Base-by-base conservation (phyloP, 495 filamentous ascomycete species). In the Darksidea phi region DNA sequence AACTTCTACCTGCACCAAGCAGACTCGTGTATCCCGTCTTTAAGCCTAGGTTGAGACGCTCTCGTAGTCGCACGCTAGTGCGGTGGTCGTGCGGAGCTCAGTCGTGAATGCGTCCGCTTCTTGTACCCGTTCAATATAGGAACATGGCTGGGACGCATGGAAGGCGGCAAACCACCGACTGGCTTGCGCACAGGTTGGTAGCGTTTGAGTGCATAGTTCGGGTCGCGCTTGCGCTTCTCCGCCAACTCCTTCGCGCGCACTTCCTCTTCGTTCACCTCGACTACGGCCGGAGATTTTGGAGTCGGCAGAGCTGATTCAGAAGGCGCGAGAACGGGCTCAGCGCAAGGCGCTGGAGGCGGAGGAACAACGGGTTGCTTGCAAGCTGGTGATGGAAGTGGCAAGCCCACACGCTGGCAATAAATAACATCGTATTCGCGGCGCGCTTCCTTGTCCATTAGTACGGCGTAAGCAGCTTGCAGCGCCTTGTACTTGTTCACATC, bases 381-480 rank as follows among this genome's bases (percentile, higher is more conserved):
- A 15, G 36, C 21, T 3, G 41, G 41, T n/a, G 41, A 13, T 13
- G 28, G 13, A 34, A 6, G 21, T 1, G 50, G 51, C 63, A 66
- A 23, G 5, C 63, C 57, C 32, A 42, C 46, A 4, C 12, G 11
- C 23, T 34, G 11, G 42, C 50, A 24, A n/a, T 26, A 56, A 23
- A 56, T 10, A 4, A 2, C 12, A 28, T 66, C 63, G 28, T 66
- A 66, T 2, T 6, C 49, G 11, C 38, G 7, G 1, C 57, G 25
- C 26, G 57, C 49, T 11, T 66, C 50, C 7, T 23, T 18, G 38
- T 66, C 51, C 7, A 26, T 51, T 12, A 66, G 52, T 6, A 61
- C 52, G 13, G 53, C 63, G 20, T 54, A 66, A 15, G 63, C 63
- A 1, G 48, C 51, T 36, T 66, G 63, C 49, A 66, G 26, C 42